Percentiles rank a stretch among this genome's conserved stretches.
phyloP scores from a whole-genome alignment of 2,329 filamentous ascomycete species.

The Fusarium guadeloupense region DNA sequence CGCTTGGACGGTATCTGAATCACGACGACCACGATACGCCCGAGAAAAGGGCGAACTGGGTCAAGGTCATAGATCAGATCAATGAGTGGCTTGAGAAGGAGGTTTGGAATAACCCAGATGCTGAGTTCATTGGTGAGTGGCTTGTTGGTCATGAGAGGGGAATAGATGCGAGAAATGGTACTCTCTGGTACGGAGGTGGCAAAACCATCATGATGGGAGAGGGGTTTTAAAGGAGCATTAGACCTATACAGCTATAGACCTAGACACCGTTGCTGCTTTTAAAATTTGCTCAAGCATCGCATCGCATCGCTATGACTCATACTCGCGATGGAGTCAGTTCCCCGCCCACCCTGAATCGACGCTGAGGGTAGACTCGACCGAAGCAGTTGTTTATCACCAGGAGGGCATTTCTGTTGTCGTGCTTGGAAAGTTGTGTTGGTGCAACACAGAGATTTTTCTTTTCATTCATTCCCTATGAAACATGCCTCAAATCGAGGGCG shows the following conservation, averaged over 20 bases:
- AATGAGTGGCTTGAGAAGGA: constrained; percentile 78
- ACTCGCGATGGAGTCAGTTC: neutral
- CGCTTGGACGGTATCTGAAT: constrained; percentile 81
- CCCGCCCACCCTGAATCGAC: neutral
- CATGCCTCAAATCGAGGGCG: constrained; percentile 55
- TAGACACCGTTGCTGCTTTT: constrained; percentile 11
- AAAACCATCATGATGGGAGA: constrained; percentile 72
- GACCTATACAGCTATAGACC: constrained; percentile 24
- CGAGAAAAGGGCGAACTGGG: constrained; percentile 69
- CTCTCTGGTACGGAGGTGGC: constrained; percentile 88
- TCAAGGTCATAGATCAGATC: constrained; percentile 76
- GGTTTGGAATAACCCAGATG: constrained; percentile 69
- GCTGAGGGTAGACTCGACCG: constrained; percentile 11
- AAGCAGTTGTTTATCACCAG: constrained; percentile 6
- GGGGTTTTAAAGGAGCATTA: constrained; percentile 59
- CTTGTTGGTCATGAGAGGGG: constrained; percentile 86
- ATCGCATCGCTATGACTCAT: constrained; percentile 7
- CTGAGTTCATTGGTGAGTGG: constrained; percentile 74
- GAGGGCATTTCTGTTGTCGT: constrained; percentile 3
- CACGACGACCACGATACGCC: constrained; percentile 69
- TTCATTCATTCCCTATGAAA: constrained; percentile 58
- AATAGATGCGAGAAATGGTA: constrained; percentile 77
- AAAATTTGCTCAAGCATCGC: constrained; percentile 12
- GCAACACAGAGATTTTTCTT: constrained; percentile 44
- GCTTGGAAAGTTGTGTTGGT: constrained; percentile 29